Percentiles rank a stretch among this genome's conserved stretches.
Evolutionary conservation across 805 yeast species (phyloP).

Genomic region (Ascoidea tarda): DNA sequence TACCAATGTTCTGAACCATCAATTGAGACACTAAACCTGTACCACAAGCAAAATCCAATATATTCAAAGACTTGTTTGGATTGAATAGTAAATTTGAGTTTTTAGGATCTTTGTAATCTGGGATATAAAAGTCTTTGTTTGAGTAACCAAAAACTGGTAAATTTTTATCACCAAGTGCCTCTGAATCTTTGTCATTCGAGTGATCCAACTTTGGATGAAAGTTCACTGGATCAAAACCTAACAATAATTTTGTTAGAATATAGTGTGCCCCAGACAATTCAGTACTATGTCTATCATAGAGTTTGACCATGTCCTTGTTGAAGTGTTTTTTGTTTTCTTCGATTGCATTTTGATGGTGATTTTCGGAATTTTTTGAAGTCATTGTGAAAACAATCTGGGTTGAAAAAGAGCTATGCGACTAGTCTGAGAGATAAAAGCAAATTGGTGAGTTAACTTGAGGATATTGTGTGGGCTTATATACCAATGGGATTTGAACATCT

Average conservation of each 20-base stretch:
- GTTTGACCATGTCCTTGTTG: not conserved
- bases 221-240: not conserved
- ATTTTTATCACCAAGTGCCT: not conserved
- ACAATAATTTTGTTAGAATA: not conserved
- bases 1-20: not conserved
- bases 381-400: too few relatives aligned
- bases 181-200: not conserved
- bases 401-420: too few relatives aligned
- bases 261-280: not conserved
- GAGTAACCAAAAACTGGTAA: not conserved
- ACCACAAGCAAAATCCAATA: not conserved
- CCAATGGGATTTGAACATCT: too few relatives aligned
- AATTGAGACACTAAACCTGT: not conserved
- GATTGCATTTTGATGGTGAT: not conserved
- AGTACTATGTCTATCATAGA: not conserved
- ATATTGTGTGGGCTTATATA: too few relatives aligned
- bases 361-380: too few relatives aligned
- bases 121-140: not conserved
- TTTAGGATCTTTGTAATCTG: not conserved
- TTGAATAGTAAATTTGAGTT: too few relatives aligned
- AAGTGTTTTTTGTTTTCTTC: not conserved
- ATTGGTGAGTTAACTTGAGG: too few relatives aligned
- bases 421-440: too few relatives aligned
- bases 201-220: too few relatives aligned
- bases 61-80: too few relatives aligned